Conservation (phyloP, 2,329 filamentous ascomycete genomes). For the Phialemonium atrogriseum region DNA sequence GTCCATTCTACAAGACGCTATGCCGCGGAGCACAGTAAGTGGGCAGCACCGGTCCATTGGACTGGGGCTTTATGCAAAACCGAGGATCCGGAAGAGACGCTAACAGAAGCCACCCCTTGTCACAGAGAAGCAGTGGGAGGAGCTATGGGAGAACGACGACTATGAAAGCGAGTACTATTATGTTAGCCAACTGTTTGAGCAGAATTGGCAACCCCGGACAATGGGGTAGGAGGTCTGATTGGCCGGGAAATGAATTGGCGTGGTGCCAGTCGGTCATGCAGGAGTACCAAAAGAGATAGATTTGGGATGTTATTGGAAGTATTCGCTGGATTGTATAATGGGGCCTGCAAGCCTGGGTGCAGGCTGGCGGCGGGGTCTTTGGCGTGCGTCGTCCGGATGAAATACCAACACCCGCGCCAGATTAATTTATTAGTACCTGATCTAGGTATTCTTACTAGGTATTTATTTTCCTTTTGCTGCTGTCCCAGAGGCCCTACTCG, state of each 20-base stretch:
- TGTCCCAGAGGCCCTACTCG: too few relatives aligned
- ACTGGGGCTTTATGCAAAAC: too few relatives aligned
- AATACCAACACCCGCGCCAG: too few relatives aligned
- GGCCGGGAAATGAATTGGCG: not conserved
- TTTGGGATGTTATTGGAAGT: too few relatives aligned
- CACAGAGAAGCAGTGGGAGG: slow-evolving; percentile 35
- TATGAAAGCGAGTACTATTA: slow-evolving; percentile 53
- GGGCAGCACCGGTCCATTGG: not conserved
- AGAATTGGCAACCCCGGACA: slow-evolving; percentile 41
- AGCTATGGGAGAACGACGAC: slow-evolving; percentile 29
- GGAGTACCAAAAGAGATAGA: slow-evolving; percentile 5
- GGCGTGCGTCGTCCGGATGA: too few relatives aligned
- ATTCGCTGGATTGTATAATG: too few relatives aligned
- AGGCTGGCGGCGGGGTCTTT: too few relatives aligned
- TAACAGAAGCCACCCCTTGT: slow-evolving; percentile 13
- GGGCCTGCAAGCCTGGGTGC: too few relatives aligned
- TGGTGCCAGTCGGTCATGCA: slow-evolving; percentile 4
- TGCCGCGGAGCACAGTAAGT: slow-evolving; percentile 39
- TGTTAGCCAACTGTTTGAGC: slow-evolving; percentile 50
- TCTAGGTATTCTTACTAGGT: too few relatives aligned
- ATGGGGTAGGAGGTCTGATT: slow-evolving; percentile 20
- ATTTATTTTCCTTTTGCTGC: too few relatives aligned
- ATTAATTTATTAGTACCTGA: too few relatives aligned
- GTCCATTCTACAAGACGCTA: slow-evolving; percentile 36
- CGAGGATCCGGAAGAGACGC: slow-evolving; percentile 3